Evolutionary conservation across 768 basidiomycete species (phyloP), one percentile per base, ranked within the genome.

Genomic region (Tremella fuciformis): DNA sequence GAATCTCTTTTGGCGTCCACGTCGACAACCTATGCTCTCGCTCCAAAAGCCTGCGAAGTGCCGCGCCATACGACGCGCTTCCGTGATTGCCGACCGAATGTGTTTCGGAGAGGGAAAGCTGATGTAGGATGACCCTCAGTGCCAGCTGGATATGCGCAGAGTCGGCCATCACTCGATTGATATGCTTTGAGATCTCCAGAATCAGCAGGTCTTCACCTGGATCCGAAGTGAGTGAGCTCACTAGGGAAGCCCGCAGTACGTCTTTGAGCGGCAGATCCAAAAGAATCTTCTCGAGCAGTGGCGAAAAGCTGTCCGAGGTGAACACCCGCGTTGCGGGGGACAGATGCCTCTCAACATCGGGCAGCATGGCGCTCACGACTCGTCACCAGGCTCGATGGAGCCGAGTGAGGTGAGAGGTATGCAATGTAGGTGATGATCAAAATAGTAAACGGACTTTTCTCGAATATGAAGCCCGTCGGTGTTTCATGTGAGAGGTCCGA

Each of bases 1-100:
- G 42, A 15, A 46, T 46, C 22, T 46, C 42, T 8, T n/a, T 46
- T 15, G 42, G 42, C n/a, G 42, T 46, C 42, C n/a, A 46, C n/a
- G 6, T 22, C n/a, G 42, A n/a, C 8, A 46, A 4, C n/a, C 22
- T 46, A 8, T 15, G n/a, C 16, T 46, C 42, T 15, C 42, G n/a
- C 4, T 46, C n/a, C n/a, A 46, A 6, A 4, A 46, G n/a, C n/a
- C 42, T 4, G 8, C 16, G 6, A 4, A 46, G 42, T 8, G 42
- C 16, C 22, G 42, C 7, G 16, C 42, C 42, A 15, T n/a, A 22
- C 22, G n/a, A 4, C 6, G 29, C 29, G 4, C 29, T 34, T 11
- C 11, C 29, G 29, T 34, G 29, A 4, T 34, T 11, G 6, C 42
- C 6, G 22, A 22, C 6, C n/a, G 6, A 22, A 15, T 4, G 42